Conservation (phyloP, 2,329 filamentous ascomycete genomes). For the Ophidiomyces ophidiicola region DNA sequence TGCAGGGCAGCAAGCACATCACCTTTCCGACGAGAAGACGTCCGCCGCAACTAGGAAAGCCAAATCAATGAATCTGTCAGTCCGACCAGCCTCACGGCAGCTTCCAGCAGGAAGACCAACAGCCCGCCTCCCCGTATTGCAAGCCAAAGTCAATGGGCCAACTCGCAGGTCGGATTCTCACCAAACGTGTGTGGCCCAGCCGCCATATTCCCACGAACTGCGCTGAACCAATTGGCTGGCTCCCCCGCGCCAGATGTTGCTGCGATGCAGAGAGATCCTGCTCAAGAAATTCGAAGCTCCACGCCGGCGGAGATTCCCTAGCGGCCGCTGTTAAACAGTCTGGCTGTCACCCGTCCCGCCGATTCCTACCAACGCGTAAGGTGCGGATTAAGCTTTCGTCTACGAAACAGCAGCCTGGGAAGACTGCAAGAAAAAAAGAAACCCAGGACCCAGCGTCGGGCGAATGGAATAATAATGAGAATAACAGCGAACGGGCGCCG, state of each 20-base stretch:
- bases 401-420: background rate
- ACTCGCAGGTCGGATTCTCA: constrained; percentile 7
- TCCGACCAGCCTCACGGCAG: background rate
- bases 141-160: background rate
- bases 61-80: constrained; percentile 1
- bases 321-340: too few species aligned
- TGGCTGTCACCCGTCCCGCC: background rate
- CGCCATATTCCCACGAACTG: constrained; percentile 12
- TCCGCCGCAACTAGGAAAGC: constrained; percentile 15
- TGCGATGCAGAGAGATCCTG: background rate
- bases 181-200: constrained; percentile 18
- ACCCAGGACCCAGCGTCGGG: too few species aligned
- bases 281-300: too few species aligned
- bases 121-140: background rate
- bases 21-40: constrained; percentile 19
- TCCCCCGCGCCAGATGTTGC: too few species aligned
- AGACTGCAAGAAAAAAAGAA: background rate
- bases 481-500: too few species aligned
- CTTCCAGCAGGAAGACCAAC: background rate
- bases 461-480: too few species aligned
- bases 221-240: background rate
- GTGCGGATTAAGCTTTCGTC: background rate
- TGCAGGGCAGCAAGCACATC: constrained; percentile 3
- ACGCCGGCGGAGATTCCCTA: too few species aligned
- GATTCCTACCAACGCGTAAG: background rate